Evolutionary conservation across 768 basidiomycete genomes (phyloP).

Genomic region (Phaeotremella skinneri): DNA sequence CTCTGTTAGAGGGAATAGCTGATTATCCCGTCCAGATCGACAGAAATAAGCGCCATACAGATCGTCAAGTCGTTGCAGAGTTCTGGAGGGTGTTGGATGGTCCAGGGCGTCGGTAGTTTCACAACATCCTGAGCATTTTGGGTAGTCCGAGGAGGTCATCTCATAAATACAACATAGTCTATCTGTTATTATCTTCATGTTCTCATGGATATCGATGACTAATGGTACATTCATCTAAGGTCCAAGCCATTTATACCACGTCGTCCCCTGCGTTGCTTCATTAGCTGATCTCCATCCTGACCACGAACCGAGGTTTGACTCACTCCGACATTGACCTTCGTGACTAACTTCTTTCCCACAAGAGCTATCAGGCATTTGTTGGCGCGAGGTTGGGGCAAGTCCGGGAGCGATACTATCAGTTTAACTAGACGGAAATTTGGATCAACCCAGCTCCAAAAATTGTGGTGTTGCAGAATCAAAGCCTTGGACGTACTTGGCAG

Average conservation of each 20-base stretch:
- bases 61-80: constrained; percentile 89
- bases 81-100: constrained; percentile 88
- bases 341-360: constrained; percentile 78
- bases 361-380: constrained; percentile 92
- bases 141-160: background rate
- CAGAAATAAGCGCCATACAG: constrained; percentile 79
- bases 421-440: constrained; percentile 56
- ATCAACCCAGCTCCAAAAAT: background rate
- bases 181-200: background rate
- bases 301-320: constrained; percentile 15
- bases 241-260: constrained; percentile 38
- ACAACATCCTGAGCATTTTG: too few species aligned
- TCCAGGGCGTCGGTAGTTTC: constrained; percentile 22
- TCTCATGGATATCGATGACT: constrained; percentile 1
- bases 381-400: constrained; percentile 82
- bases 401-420: constrained; percentile 73
- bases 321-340: constrained; percentile 56
- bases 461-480: background rate
- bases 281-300: background rate
- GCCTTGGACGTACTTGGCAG: constrained; percentile 47
- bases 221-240: constrained; percentile 2
- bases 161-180: background rate
- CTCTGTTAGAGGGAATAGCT: background rate
- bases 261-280: constrained; percentile 20
- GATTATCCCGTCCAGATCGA: constrained; percentile 65